phyloP scores from a whole-genome alignment of 2,329 filamentous ascomycete species.

The Purpureocillium takamizusanense region DNA sequence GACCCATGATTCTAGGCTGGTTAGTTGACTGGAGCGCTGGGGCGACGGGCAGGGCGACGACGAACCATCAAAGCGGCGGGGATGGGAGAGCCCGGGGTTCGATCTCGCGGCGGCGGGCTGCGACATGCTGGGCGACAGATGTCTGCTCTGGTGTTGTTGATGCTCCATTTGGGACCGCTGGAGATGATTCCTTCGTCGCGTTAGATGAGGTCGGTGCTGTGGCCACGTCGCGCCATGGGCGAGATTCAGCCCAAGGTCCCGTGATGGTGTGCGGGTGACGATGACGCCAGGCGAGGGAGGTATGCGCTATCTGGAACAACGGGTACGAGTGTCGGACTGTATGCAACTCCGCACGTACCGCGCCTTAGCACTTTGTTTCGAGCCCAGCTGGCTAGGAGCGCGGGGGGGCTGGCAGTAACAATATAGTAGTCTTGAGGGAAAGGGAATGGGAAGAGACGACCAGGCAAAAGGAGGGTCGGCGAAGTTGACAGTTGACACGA shows the following conservation, averaged over 20 bases:
- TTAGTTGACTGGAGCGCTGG: conserved; percentile 6
- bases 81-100: conserved; percentile 19
- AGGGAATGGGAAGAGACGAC: neutral
- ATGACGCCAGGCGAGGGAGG: neutral
- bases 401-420: too few species aligned
- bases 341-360: too few species aligned
- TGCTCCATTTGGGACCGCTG: conserved; percentile 14
- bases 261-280: conserved; percentile 1
- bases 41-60: conserved; percentile 3
- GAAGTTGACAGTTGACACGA: neutral
- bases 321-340: too few species aligned
- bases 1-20: conserved; percentile 78
- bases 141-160: conserved; percentile 16
- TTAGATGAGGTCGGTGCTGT: neutral
- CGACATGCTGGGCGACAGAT: conserved; percentile 12
- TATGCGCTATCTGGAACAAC: too few species aligned
- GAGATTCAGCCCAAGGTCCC: neutral
- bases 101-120: conserved; percentile 16
- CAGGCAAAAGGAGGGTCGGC: neutral
- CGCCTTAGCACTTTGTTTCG: too few species aligned
- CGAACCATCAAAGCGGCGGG: conserved; percentile 28
- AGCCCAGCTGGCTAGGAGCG: too few species aligned
- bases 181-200: neutral
- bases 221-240: neutral
- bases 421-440: neutral